Conservation (phyloP, 345 rosid species). For the Durio zibethinus region DNA sequence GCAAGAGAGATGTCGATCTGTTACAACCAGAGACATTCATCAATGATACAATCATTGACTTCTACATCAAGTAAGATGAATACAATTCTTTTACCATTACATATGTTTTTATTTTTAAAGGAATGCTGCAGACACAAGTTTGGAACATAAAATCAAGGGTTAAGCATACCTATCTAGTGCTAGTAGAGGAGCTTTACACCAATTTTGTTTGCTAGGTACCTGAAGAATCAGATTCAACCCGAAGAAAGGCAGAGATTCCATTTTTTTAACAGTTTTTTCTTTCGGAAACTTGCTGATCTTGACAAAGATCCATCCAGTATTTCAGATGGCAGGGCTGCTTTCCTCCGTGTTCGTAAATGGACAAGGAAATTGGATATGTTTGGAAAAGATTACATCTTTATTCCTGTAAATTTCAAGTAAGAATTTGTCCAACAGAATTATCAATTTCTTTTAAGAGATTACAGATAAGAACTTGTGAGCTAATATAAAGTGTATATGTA, state of each 20-base stretch:
- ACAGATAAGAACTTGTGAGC: constrained; percentile 7
- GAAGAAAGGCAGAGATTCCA: constrained; percentile 70
- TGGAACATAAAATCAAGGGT: constrained; percentile 8
- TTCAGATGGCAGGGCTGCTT: constrained; percentile 94
- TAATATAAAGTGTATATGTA: constrained; percentile 21
- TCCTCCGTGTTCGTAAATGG: constrained; percentile 94
- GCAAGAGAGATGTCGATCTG: constrained; percentile 92
- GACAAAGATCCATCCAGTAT: constrained; percentile 98
- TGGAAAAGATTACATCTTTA: constrained; percentile 87
- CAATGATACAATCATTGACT: constrained; percentile 97
- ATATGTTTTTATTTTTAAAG: not conserved
- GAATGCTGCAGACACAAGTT: not conserved
- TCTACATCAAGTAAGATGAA: constrained; percentile 80
- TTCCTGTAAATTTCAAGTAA: constrained; percentile 94
- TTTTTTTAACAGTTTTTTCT: constrained; percentile 98
- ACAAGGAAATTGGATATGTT: constrained; percentile 92
- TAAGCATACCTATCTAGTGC: not conserved
- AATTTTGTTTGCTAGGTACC: constrained; percentile 52
- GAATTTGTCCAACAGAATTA: constrained; percentile 19
- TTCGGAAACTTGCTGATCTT: constrained; percentile 96
- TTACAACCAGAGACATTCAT: constrained; percentile 88
- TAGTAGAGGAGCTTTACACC: not conserved
- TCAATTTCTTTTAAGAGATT: not conserved
- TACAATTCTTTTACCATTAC: not conserved
- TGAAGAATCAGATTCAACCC: constrained; percentile 67